Percentiles rank a stretch among this genome's conserved stretches.
Evolutionary conservation across 306 rosid genomes (phyloP).

Genomic region (Lablab purpureus): DNA sequence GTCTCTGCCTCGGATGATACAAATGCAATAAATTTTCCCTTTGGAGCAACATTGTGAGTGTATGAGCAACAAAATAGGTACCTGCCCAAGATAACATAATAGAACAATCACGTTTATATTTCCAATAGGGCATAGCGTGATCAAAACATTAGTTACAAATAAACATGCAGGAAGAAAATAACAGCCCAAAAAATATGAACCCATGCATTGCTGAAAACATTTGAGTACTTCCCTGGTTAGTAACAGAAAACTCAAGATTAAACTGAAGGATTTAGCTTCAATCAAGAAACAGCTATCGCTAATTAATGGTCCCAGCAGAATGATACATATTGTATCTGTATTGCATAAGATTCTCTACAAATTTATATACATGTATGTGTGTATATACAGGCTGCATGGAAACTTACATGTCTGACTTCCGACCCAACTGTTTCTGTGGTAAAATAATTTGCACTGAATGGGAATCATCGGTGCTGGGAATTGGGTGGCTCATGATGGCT

Average conservation of each 20-base stretch:
- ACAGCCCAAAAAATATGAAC: too few species aligned
- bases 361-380: neutral
- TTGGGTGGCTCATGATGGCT: conserved; percentile 96
- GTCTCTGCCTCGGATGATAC: conserved; percentile 98
- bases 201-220: neutral
- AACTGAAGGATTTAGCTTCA: conserved; percentile 6
- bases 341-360: neutral
- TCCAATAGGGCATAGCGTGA: too few species aligned
- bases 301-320: conserved; percentile 1
- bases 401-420: conserved; percentile 98
- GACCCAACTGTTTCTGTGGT: conserved; percentile 97
- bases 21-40: conserved; percentile 94
- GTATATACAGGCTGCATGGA: neutral
- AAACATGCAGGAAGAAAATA: too few species aligned
- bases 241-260: neutral
- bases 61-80: conserved; percentile 96
- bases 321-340: conserved; percentile 6
- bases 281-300: neutral
- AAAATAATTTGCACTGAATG: conserved; percentile 94
- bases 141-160: conserved; percentile 9
- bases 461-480: conserved; percentile 85
- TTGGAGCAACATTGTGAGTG: conserved; percentile 97
- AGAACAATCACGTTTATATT: too few species aligned
- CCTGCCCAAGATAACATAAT: conserved; percentile 60
- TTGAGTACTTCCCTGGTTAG: neutral